A percentile compares a stretch with the other conserved stretches of the same genome.
Conservation (phyloP, 179 eudicot species). For the Pouteria campechiana region DNA sequence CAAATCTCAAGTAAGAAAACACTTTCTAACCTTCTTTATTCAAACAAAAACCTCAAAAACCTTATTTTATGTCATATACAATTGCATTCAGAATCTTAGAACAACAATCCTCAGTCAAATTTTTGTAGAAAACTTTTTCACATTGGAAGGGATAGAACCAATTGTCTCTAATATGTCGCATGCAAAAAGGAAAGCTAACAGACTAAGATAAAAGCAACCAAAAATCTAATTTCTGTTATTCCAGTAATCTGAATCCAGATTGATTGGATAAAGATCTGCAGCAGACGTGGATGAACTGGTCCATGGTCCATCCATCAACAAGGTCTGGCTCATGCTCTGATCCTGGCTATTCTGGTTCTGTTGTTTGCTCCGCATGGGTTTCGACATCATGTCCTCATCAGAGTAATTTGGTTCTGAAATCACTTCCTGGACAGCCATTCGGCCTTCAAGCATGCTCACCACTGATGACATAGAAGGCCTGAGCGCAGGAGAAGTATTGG, state of each 20-base stretch:
- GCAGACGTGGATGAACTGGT: constrained; percentile 13
- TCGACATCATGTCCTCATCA: neutral
- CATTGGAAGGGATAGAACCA: too few relatives aligned
- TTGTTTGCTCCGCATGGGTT: neutral
- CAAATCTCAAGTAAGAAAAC: too few relatives aligned
- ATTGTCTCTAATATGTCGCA: too few relatives aligned
- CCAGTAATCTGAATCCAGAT: constrained; percentile 7
- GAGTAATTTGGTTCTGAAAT: neutral
- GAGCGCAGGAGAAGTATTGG: constrained; percentile 10
- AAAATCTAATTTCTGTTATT: constrained; percentile 5
- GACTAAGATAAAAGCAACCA: too few relatives aligned
- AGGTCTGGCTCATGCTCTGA: constrained; percentile 1
- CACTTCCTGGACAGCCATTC: neutral
- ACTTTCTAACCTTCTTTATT: too few relatives aligned
- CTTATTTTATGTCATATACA: too few relatives aligned
- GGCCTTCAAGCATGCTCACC: constrained; percentile 31
- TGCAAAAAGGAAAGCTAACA: too few relatives aligned
- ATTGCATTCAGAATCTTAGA: too few relatives aligned
- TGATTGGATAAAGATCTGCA: constrained; percentile 21
- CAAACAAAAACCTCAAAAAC: too few relatives aligned
- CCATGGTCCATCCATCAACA: constrained; percentile 5
- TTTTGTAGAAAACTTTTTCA: too few relatives aligned
- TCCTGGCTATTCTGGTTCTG: neutral
- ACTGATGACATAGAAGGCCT: constrained; percentile 39
- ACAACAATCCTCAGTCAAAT: too few relatives aligned